Percentiles rank a stretch among this genome's conserved stretches.
These are phyloP conservation scores for Venturia nashicola DNA, from an alignment of 2,329 filamentous ascomycete genomes.

Conservation along the genomic window DNA sequence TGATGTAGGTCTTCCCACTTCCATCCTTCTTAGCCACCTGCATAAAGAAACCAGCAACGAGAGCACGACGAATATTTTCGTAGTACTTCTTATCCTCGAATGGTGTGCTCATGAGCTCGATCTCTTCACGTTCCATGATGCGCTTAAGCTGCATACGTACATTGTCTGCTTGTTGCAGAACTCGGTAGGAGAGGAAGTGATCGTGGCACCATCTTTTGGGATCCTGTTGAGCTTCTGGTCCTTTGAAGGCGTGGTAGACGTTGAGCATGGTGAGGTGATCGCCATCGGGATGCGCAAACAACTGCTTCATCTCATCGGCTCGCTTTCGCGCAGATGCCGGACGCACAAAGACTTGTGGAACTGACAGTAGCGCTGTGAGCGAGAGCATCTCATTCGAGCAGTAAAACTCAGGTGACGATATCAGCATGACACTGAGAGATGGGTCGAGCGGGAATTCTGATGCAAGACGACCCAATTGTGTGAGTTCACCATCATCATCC, in stretches of 20 bases:
- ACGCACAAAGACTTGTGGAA: constrained; percentile 86
- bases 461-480: constrained; percentile 69
- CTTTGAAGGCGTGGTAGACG: constrained; percentile 95
- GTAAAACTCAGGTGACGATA: constrained; percentile 94
- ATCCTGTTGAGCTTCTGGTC: constrained; percentile 55
- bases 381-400: constrained; percentile 98
- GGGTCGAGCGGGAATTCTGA: constrained; percentile 95
- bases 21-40: constrained; percentile 92
- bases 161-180: constrained; percentile 85
- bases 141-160: constrained; percentile 83
- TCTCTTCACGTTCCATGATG: constrained; percentile 87
- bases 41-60: constrained; percentile 98
- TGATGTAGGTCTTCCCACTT: constrained; percentile 81
- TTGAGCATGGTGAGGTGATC: constrained; percentile 95
- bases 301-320: constrained; percentile 92
- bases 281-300: constrained; percentile 85
- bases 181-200: constrained; percentile 83
- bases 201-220: constrained; percentile 91
- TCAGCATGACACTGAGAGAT: constrained; percentile 90
- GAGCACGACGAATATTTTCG: constrained; percentile 84
- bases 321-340: constrained; percentile 76
- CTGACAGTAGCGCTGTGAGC: constrained; percentile 83
- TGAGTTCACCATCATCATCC: constrained; percentile 91
- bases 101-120: constrained; percentile 77
- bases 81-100: constrained; percentile 98